phyloP scores from a whole-genome alignment of 345 rosid genomes.

The Iberis pinnata region DNA sequence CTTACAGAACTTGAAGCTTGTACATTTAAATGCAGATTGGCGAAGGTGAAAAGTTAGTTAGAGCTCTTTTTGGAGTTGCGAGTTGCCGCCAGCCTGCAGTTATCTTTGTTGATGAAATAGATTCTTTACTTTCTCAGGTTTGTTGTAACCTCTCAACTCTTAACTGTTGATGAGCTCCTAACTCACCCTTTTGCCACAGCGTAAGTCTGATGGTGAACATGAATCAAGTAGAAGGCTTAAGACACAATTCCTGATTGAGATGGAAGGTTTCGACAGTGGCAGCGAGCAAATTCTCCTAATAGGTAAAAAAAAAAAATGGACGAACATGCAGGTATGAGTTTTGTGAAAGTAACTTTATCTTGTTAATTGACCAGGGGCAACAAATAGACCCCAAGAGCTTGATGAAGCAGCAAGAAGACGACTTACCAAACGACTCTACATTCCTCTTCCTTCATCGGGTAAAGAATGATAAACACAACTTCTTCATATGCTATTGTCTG shows the following conservation, averaged over 20 bases:
- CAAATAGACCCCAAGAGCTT: slow-evolving; percentile 96
- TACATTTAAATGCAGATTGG: slow-evolving; percentile 58
- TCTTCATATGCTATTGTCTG: slow-evolving; percentile 10
- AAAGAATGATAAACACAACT: slow-evolving; percentile 9
- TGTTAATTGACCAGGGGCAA: slow-evolving; percentile 57
- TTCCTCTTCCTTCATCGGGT: slow-evolving; percentile 95
- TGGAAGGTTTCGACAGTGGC: slow-evolving; percentile 92
- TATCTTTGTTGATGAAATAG: slow-evolving; percentile 95
- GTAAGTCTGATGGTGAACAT: slow-evolving; percentile 97
- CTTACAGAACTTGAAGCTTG: not conserved
- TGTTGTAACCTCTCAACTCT: slow-evolving; percentile 15
- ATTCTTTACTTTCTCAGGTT: slow-evolving; percentile 96
- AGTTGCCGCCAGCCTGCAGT: slow-evolving; percentile 99
- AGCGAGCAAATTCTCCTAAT: slow-evolving; percentile 90
- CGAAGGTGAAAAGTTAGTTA: slow-evolving; percentile 96
- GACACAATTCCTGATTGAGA: slow-evolving; percentile 91
- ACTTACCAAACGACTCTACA: slow-evolving; percentile 85
- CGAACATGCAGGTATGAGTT: not conserved
- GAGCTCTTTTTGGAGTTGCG: slow-evolving; percentile 98
- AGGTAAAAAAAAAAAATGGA: slow-evolving; percentile 46
- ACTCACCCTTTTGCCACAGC: slow-evolving; percentile 41
- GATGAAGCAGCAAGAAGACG: slow-evolving; percentile 98
- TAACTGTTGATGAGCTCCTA: not conserved
- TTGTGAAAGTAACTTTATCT: not conserved
- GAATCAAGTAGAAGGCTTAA: slow-evolving; percentile 94